phyloP scores from a whole-genome alignment of 257 asterid species.

The Buddleja alternifolia region DNA sequence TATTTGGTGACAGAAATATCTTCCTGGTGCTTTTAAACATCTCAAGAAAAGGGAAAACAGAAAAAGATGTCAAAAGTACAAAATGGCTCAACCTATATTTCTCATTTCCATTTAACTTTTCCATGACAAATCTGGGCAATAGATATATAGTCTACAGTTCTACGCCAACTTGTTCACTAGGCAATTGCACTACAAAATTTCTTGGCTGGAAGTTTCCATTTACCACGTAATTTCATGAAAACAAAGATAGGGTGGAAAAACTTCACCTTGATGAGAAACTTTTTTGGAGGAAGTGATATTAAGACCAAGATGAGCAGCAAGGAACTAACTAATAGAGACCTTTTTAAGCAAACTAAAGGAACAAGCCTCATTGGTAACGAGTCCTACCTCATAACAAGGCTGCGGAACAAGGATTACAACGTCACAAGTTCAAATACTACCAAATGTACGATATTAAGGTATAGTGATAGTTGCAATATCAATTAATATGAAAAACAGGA shows the following conservation, averaged over 20 bases:
- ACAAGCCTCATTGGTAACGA: no score
- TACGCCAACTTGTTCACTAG: neutral
- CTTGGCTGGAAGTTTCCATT: neutral
- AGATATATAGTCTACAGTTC: neutral
- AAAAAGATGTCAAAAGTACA: neutral
- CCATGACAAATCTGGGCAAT: neutral
- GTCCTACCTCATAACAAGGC: no score
- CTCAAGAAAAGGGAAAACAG: neutral
- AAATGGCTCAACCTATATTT: neutral
- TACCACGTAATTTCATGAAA: neutral
- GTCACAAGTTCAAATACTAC: no score
- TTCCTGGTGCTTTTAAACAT: neutral
- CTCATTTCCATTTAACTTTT: no score
- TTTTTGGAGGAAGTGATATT: neutral
- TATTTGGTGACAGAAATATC: neutral
- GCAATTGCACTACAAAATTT: no score
- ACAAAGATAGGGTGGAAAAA: neutral
- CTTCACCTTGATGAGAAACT: neutral
- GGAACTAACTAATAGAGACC: neutral
- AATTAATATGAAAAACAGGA: no score
- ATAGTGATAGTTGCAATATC: no score
- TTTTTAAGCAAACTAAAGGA: no score
- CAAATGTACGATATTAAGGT: no score
- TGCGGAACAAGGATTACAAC: no score
- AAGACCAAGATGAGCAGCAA: neutral